Percentiles rank a stretch among this genome's conserved stretches.
Evolutionary conservation across 2,329 filamentous ascomycete genomes (phyloP).

Genomic region (Ophiostoma angusticollis): DNA sequence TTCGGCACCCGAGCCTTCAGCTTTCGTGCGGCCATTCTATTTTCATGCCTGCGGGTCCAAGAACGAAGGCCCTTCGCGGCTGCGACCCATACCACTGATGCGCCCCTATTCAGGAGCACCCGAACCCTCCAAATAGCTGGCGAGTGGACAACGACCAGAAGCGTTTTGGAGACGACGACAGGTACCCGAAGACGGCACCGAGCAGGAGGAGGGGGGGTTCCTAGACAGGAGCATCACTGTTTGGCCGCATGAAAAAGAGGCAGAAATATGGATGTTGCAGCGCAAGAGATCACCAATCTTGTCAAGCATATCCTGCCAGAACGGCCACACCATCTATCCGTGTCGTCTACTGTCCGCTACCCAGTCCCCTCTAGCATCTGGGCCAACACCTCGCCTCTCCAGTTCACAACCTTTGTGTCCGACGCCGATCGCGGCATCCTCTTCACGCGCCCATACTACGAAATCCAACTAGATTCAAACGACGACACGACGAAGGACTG

Average conservation of each 20-base stretch:
- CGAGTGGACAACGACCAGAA: background rate
- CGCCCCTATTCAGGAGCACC: background rate
- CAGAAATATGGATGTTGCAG: slow-evolving; percentile 16
- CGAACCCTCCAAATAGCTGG: background rate
- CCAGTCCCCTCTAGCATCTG: slow-evolving; percentile 30
- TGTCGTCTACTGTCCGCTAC: slow-evolving; percentile 35
- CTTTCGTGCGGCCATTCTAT: too few relatives aligned
- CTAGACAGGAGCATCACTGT: slow-evolving; percentile 1
- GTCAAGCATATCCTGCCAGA: slow-evolving; percentile 15
- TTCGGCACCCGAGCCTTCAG: too few relatives aligned
- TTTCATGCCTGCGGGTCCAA: slow-evolving; percentile 5
- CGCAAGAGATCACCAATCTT: slow-evolving; percentile 15
- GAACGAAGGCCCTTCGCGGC: slow-evolving; percentile 2
- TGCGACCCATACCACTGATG: slow-evolving; percentile 6
- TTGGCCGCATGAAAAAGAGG: background rate
- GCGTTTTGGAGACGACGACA: background rate
- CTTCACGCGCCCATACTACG: slow-evolving; percentile 43
- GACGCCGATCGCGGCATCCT: slow-evolving; percentile 46
- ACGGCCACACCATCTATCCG: slow-evolving; percentile 35
- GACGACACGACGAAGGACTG: background rate
- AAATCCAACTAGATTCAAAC: slow-evolving; percentile 39
- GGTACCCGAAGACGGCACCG: background rate
- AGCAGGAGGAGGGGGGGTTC: slow-evolving; percentile 4
- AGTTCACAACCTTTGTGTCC: slow-evolving; percentile 45
- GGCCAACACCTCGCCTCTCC: slow-evolving; percentile 32